Percentiles rank a stretch among this genome's conserved stretches.
Conservation (phyloP, 2,329 filamentous ascomycete species). For the Bimuria novae-zelandiae region DNA sequence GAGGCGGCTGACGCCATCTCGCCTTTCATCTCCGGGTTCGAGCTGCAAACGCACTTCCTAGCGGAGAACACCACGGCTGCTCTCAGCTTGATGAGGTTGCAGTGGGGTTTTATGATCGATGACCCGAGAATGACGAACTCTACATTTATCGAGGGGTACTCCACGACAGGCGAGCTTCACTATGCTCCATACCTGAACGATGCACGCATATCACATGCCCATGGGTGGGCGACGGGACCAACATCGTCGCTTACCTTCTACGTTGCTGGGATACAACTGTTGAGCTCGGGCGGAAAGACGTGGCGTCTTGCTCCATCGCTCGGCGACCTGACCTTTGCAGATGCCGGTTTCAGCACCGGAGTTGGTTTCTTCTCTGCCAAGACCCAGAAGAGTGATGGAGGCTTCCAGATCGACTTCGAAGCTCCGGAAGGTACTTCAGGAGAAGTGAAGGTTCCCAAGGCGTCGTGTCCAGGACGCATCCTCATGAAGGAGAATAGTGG, state of each 20-base stretch:
- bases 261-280: conserved; percentile 49
- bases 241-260: conserved; percentile 51
- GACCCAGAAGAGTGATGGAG: conserved; percentile 22
- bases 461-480: conserved; percentile 25
- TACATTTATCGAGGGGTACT: conserved; percentile 59
- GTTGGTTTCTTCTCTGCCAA: conserved; percentile 46
- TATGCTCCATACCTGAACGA: conserved; percentile 58
- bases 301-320: conserved; percentile 46
- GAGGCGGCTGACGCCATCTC: conserved; percentile 55
- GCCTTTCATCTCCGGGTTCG: conserved; percentile 55
- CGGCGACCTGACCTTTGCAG: conserved; percentile 41
- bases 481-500: conserved; percentile 24
- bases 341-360: conserved; percentile 46
- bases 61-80: conserved; percentile 48
- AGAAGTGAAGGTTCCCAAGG: conserved; percentile 29
- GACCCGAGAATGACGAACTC: conserved; percentile 59
- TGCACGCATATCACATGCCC: conserved; percentile 54
- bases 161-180: conserved; percentile 51
- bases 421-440: conserved; percentile 37
- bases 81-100: conserved; percentile 51
- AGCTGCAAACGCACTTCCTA: conserved; percentile 52
- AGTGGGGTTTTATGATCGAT: conserved; percentile 63
- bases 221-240: conserved; percentile 58
- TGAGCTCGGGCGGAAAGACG: conserved; percentile 41
- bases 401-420: conserved; percentile 32